A percentile compares a stretch with the other conserved stretches of the same genome.
Conservation (phyloP, 1,284 basidiomycete genomes). For the Athelia psychrophila region DNA sequence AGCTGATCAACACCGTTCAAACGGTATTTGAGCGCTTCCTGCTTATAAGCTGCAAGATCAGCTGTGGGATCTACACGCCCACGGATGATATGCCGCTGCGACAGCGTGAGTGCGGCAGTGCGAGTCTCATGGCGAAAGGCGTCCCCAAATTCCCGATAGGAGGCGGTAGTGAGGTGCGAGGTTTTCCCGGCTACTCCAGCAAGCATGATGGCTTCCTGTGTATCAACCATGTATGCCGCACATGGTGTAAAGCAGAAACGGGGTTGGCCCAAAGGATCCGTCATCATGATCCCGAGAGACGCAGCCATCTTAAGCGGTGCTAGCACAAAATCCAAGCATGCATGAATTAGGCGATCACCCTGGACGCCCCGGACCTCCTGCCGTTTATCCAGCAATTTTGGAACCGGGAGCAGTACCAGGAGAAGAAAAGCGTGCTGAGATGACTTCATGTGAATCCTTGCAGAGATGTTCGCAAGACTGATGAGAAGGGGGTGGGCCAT, state of each 20-base stretch:
- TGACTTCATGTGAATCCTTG: slow-evolving; percentile 13
- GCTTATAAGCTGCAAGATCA: slow-evolving; percentile 4
- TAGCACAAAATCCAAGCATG: slow-evolving; percentile 25
- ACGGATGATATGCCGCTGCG: slow-evolving; percentile 9
- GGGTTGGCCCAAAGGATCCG: slow-evolving; percentile 19
- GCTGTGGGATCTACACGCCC: too few relatives aligned
- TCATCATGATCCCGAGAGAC: slow-evolving; percentile 18
- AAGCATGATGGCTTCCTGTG: too few relatives aligned
- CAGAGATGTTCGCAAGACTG: slow-evolving; percentile 22
- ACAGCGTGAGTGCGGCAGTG: slow-evolving; percentile 16
- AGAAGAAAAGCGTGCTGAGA: slow-evolving; percentile 16
- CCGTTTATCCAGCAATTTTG: slow-evolving; percentile 5
- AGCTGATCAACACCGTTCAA: slow-evolving; percentile 11
- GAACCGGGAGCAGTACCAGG: slow-evolving; percentile 18
- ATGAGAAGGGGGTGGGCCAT: too few relatives aligned
- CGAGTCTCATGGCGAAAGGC: slow-evolving; percentile 15
- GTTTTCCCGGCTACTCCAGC: too few relatives aligned
- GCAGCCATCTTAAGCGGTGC: slow-evolving; percentile 26
- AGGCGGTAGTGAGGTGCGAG: slow-evolving; percentile 4
- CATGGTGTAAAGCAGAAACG: slow-evolving; percentile 10
- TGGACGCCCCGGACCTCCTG: background rate
- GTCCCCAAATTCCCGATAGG: too few relatives aligned
- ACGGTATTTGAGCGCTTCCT: background rate
- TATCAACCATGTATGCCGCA: slow-evolving; percentile 14
- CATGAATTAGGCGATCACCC: slow-evolving; percentile 21